Base-by-base conservation (phyloP, 1,284 basidiomycete genomes). In the Trichosporon inkin region DNA sequence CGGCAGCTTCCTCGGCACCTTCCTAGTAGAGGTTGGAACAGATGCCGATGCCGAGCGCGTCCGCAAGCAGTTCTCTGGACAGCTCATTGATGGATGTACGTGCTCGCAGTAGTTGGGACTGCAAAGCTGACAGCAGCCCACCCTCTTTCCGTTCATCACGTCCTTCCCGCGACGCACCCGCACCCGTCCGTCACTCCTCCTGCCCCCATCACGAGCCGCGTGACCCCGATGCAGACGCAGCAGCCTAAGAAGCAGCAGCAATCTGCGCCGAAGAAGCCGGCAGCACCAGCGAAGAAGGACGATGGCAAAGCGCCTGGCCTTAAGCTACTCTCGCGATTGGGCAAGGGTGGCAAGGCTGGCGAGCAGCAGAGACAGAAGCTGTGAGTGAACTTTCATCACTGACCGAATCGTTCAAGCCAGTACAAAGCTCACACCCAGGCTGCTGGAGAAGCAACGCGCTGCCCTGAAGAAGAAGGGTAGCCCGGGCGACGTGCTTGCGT, bases 61-160 rank as follows among this genome's bases (percentile, higher is more conserved):
- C 17, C 60, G 75, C 17, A 20, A 41, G 13, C 60, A 70, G 40
- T 75, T 69, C 58, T 71, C 69, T 11, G 74, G 73, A 4, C 69
- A 73, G 55, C 56, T 65, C n/a, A 72, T 77, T 36, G 75, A 77
- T 64, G 66, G 62, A 11, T 66, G 75, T 75, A 58, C 65, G 75
- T 64, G 22, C 2, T 22, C 16, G 7, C 7, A 8, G 19, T 2
- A 3, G 24, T 24, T 35, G 14, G 3, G 7, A 28, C 19, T 17
- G 6, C 11, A 1, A 3, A 13, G 35, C 62, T 64, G 14, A 62
- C 47, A 24, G 14, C 64, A 76, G 75, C 67, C 2, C 68, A 68
- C 55, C 57, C 58, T 4, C 57, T 77, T 14, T 62, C 67, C 10
- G 75, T 77, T 1, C 72, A 73, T 47, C 75, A 77, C 54, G 63